These are phyloP conservation scores for Silene uniflora DNA, from an alignment of 148 eudicot species.

Conservation along the genomic window DNA sequence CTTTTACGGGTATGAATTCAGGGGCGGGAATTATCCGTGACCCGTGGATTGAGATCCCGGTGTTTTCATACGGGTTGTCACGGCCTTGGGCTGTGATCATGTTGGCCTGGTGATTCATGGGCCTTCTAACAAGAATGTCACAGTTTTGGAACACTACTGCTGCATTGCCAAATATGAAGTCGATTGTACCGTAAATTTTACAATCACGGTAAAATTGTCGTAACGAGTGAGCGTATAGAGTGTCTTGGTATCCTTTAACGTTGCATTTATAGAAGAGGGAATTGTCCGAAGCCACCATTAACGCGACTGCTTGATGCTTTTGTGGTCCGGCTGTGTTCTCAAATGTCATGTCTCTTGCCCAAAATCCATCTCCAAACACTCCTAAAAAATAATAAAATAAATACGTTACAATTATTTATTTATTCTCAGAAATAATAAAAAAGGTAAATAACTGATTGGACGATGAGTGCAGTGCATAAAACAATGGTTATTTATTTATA, in stretches of 20 bases:
- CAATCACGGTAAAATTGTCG: constrained; percentile 78
- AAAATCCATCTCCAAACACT: constrained; percentile 58
- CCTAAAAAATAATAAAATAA: no score
- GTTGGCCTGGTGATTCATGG: constrained; percentile 49
- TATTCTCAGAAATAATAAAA: no score
- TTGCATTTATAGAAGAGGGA: constrained; percentile 59
- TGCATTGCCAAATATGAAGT: constrained; percentile 72
- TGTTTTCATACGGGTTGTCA: constrained; percentile 34
- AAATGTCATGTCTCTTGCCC: constrained; percentile 70
- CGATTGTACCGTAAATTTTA: constrained; percentile 61
- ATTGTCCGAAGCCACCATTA: constrained; percentile 49
- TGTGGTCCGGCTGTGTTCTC: constrained; percentile 67
- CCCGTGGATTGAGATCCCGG: constrained; percentile 53
- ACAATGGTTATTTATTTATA: no score
- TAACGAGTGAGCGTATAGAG: constrained; percentile 45
- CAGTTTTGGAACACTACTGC: constrained; percentile 57
- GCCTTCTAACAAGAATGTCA: constrained; percentile 50
- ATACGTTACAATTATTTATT: no score
- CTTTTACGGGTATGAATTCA: constrained; percentile 27
- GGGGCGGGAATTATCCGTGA: constrained; percentile 43
- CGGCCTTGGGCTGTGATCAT: constrained; percentile 71
- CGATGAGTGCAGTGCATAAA: no score
- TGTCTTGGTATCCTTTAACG: constrained; percentile 66
- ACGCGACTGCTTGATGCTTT: constrained; percentile 68
- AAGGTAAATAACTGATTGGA: no score